These are phyloP conservation scores for Epichloe coenophiala DNA, from an alignment of 2,329 filamentous ascomycete genomes.

Conservation along the genomic window DNA sequence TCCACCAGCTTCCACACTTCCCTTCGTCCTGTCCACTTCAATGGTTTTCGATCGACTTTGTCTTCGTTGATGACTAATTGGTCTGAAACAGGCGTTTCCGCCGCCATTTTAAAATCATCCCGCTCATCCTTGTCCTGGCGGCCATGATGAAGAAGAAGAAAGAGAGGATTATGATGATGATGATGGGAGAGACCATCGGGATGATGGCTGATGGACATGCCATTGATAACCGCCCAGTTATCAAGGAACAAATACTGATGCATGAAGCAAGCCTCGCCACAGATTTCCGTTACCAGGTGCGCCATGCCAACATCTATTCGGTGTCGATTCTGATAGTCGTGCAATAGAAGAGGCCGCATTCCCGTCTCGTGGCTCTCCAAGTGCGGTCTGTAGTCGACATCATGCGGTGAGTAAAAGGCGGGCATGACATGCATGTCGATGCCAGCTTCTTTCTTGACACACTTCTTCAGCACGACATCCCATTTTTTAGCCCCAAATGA, in stretches of 20 bases:
- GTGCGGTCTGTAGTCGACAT: conserved; percentile 16
- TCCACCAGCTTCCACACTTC: conserved; percentile 30
- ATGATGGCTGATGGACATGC: conserved; percentile 30
- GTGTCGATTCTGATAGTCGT: conserved; percentile 25
- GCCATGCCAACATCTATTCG: conserved; percentile 25
- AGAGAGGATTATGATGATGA: background rate
- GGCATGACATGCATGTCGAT: conserved; percentile 28
- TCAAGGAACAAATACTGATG: conserved; percentile 32
- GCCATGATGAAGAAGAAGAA: background rate
- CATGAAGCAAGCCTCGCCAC: conserved; percentile 33
- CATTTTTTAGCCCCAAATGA: conserved; percentile 19
- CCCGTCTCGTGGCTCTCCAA: conserved; percentile 25
- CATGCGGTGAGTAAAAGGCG: conserved; percentile 26
- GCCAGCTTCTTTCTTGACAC: conserved; percentile 21
- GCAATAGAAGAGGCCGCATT: conserved; percentile 26
- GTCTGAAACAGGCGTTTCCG: conserved; percentile 10
- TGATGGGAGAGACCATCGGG: conserved; percentile 19
- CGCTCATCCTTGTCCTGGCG: background rate
- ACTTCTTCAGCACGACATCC: conserved; percentile 29
- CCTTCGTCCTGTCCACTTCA: conserved; percentile 22
- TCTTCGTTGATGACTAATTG: conserved; percentile 20
- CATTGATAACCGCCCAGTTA: conserved; percentile 34
- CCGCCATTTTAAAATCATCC: conserved; percentile 1
- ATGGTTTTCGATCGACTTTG: conserved; percentile 15
- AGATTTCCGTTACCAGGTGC: conserved; percentile 27